Base-by-base conservation (phyloP, 768 basidiomycete genomes). In the Kwoniella sp. region DNA sequence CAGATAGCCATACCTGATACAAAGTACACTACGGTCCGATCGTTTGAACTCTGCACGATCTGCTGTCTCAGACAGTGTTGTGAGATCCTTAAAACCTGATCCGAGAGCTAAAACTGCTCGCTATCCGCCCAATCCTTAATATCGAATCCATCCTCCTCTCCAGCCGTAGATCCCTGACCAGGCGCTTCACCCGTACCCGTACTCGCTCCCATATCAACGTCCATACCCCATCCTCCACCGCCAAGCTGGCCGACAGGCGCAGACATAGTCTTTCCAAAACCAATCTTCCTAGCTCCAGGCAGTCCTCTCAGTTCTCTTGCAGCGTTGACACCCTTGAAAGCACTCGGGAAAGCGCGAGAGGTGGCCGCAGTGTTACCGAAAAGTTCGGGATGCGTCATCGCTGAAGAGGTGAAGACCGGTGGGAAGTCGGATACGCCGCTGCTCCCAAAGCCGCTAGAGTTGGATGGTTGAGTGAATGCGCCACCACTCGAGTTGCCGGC, bases 71-170 rank as follows among this genome's bases (percentile, higher is more conserved):
- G n/a, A n/a, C n/a, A n/a, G n/a, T n/a, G n/a, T n/a, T n/a, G n/a
- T n/a, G n/a, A n/a, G n/a, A n/a, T n/a, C n/a, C n/a, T n/a, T n/a
- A n/a, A n/a, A n/a, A n/a, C n/a, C n/a, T n/a, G n/a, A n/a, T n/a
- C n/a, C n/a, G n/a, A n/a, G n/a, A n/a, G n/a, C 54, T 64, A 75
- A 30, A 75, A 75, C 13, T 70, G 57, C 64, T 70, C 69, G n/a
- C 50, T 64, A 24, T 61, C 65, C 17, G 69, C 70, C 74, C 74
- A 76, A n/a, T 76, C 74, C 36, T 61, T 66, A 7, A 76, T 63
- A 54, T 69, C 68, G 49, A 73, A 76, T 17, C 74, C 74, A 61
- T 72, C 74, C 54, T 57, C 55, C 24, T 36, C 61, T n/a, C 17
- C 53, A 24, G 15, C 51, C 26, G n/a, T 56, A 29, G 10, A 48